Percentiles rank a stretch among this genome's conserved stretches.
Evolutionary conservation across 352 stramenopile species (phyloP).

Genomic region (Globisporangium barbulae): DNA sequence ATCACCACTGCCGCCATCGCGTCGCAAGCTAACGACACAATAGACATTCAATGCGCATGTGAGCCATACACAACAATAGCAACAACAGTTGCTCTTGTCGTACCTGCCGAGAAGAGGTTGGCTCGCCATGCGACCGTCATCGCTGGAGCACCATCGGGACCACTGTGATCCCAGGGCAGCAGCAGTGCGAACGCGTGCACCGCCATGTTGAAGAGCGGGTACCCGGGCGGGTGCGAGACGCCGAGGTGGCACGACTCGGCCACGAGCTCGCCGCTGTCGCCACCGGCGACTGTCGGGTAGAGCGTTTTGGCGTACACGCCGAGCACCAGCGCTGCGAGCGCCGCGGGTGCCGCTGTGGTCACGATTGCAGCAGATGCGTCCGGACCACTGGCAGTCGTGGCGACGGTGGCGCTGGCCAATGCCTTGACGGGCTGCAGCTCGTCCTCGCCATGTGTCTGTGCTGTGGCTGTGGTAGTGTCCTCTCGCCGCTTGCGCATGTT

Average conservation of each 20-base stretch:
- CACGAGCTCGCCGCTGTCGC: conserved; percentile 91
- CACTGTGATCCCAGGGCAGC: conserved; percentile 24
- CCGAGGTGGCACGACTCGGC: conserved; percentile 93
- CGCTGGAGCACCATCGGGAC: background rate
- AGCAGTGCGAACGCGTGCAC: conserved; percentile 61
- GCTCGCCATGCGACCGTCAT: conserved; percentile 65
- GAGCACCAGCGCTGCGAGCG: conserved; percentile 29
- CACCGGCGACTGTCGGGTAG: conserved; percentile 85
- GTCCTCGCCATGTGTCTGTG: background rate
- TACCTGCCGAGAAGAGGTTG: conserved; percentile 88
- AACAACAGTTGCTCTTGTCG: background rate
- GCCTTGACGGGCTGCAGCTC: background rate
- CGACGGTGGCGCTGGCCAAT: background rate
- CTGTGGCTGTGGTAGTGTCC: background rate
- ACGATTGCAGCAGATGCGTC: background rate
- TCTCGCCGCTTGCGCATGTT: conserved; percentile 6
- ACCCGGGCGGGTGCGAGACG: conserved; percentile 92
- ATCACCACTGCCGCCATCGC: conserved; percentile 47
- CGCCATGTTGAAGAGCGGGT: conserved; percentile 92
- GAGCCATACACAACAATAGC: background rate
- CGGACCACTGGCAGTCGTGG: background rate
- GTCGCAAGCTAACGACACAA: conserved; percentile 45
- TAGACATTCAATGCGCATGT: background rate
- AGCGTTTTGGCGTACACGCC: conserved; percentile 74
- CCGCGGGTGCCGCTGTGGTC: background rate